These are phyloP conservation scores for Botrytis galanthina DNA, from an alignment of 2,329 filamentous ascomycete species.

Conservation along the genomic window DNA sequence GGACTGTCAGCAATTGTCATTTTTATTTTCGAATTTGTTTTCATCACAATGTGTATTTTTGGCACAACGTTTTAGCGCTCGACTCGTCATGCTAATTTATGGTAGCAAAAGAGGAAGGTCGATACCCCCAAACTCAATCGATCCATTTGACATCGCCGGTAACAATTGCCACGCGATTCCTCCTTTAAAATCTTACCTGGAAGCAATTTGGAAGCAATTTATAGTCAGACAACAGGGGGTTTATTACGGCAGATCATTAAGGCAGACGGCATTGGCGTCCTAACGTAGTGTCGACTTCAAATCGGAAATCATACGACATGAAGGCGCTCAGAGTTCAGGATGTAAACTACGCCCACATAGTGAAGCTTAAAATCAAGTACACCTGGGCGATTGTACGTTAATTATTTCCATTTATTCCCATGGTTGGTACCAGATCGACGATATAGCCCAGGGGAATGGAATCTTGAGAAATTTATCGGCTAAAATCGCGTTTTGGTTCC, in stretches of 20 bases:
- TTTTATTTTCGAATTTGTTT: not conserved
- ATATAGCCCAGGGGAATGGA: not conserved
- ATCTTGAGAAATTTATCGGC: not conserved
- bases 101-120: not conserved
- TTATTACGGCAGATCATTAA: not conserved
- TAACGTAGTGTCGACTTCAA: not conserved
- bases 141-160: slow-evolving; percentile 11
- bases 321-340: not conserved
- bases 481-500: no score
- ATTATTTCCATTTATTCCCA: not conserved
- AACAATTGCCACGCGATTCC: not conserved
- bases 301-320: slow-evolving; percentile 3
- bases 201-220: not conserved
- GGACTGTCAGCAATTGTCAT: not conserved
- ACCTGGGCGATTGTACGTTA: not conserved
- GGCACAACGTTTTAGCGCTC: not conserved
- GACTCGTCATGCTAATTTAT: not conserved
- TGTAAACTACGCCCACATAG: not conserved
- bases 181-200: not conserved
- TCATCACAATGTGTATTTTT: slow-evolving; percentile 2
- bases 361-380: not conserved
- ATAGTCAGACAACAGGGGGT: not conserved
- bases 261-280: not conserved
- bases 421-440: not conserved
- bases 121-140: not conserved